A percentile compares a stretch with the other conserved stretches of the same genome.
These are phyloP conservation scores for Cavenderia fasciculata DNA, from an alignment of 78 protist genomes.

Conservation along the genomic window DNA sequence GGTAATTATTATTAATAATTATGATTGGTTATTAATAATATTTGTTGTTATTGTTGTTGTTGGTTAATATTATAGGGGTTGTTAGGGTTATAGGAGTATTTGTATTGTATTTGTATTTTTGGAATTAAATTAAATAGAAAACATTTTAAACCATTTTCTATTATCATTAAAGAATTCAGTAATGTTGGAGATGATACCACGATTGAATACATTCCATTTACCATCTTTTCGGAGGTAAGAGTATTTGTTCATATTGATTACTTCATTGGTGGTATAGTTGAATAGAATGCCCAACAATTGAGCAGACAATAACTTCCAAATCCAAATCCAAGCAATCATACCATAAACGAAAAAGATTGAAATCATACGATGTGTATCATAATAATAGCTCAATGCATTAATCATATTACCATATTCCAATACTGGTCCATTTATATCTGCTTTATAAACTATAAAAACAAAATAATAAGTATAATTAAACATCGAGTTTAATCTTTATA, in stretches of 20 bases:
- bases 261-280: constrained; percentile 53
- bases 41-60: background rate
- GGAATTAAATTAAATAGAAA: background rate
- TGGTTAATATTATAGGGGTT: background rate
- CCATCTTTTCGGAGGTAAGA: constrained; percentile 51
- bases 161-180: constrained; percentile 33
- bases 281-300: constrained; percentile 40
- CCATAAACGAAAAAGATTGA: constrained; percentile 61
- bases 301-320: constrained; percentile 25
- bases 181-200: constrained; percentile 35
- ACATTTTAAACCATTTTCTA: constrained; percentile 35
- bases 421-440: constrained; percentile 48
- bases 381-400: constrained; percentile 18
- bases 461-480: background rate
- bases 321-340: constrained; percentile 27
- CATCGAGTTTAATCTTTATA: no score
- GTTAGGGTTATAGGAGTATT: background rate
- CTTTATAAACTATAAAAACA: background rate
- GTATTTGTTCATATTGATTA: constrained; percentile 37
- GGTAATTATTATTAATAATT: background rate
- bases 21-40: background rate
- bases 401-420: background rate
- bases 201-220: constrained; percentile 62
- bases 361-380: constrained; percentile 59
- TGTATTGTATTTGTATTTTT: no score